Conservation (phyloP, 1,284 basidiomycete species). For the Trametes pubescens region DNA sequence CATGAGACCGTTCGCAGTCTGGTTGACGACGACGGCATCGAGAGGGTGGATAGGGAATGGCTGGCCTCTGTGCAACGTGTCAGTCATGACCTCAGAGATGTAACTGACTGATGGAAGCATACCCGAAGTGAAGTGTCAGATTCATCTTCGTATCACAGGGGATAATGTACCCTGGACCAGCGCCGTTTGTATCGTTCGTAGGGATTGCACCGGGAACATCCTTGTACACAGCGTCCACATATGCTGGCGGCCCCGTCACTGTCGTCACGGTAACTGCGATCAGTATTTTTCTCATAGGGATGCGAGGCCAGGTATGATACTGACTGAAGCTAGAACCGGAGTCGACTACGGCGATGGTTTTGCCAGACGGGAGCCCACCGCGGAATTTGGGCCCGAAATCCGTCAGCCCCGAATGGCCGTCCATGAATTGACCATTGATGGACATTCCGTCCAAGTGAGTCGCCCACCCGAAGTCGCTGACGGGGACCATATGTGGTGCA, state of each 20-base stretch:
- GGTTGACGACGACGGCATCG: constrained; percentile 15
- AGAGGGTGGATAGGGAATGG: constrained; percentile 25
- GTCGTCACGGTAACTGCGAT: neutral
- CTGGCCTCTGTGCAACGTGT: neutral
- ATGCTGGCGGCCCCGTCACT: constrained; percentile 4
- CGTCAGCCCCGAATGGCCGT: constrained; percentile 17
- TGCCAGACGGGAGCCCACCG: constrained; percentile 1
- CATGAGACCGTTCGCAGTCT: constrained; percentile 3
- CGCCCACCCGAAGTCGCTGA: constrained; percentile 17
- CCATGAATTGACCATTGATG: constrained; percentile 30
- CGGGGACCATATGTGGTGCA: constrained; percentile 17
- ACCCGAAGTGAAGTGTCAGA: constrained; percentile 7
- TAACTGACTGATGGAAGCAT: neutral
- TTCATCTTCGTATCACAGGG: constrained; percentile 15
- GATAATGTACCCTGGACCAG: constrained; percentile 3
- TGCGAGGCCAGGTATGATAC: neutral
- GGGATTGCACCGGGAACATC: constrained; percentile 1
- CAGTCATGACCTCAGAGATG: neutral
- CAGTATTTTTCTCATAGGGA: neutral
- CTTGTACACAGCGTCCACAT: constrained; percentile 7
- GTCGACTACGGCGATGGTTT: constrained; percentile 4
- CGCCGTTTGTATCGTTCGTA: neutral
- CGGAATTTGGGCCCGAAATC: neutral
- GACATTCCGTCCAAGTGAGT: constrained; percentile 33
- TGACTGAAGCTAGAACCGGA: constrained; percentile 3